Conservation (phyloP, 2,329 filamentous ascomycete genomes). For the Diaporthe helianthi region DNA sequence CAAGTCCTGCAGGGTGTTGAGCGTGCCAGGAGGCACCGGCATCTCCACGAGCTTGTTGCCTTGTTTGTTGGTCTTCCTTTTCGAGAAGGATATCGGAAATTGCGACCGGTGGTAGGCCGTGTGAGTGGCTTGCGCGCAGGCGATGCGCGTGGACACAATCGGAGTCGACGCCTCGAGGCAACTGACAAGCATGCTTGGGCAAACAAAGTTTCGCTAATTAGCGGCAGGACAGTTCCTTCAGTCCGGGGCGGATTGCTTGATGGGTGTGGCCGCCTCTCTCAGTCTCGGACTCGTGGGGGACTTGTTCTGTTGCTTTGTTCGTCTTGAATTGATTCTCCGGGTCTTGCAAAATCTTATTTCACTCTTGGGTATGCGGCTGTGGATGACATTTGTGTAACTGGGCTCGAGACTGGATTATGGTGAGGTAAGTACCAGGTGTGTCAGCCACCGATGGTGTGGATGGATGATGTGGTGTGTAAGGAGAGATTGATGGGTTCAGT, state of each 20-base stretch:
- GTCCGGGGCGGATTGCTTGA: not conserved
- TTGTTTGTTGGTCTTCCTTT: not conserved
- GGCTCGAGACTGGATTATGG: too few species aligned
- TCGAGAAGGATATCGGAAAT: not conserved
- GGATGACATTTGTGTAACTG: not conserved
- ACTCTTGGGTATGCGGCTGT: not conserved
- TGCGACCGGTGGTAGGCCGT: too few species aligned
- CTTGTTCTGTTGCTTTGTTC: too few species aligned
- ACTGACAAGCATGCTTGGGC: not conserved
- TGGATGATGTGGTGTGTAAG: not conserved
- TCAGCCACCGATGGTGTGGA: too few species aligned
- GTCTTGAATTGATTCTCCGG: not conserved
- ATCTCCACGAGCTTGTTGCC: not conserved
- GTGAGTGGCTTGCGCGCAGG: too few species aligned
- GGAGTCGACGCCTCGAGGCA: not conserved
- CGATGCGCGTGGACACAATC: not conserved
- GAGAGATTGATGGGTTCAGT: too few species aligned
- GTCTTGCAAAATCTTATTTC: not conserved
- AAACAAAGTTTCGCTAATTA: slow-evolving; percentile 15
- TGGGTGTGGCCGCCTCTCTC: too few species aligned
- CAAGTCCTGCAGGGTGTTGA: not conserved
- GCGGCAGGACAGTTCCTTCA: not conserved
- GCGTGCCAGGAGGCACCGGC: not conserved
- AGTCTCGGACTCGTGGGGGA: too few species aligned
- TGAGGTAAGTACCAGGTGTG: not conserved